Conservation (phyloP, 768 basidiomycete genomes). For the Dendrothele bispora region DNA sequence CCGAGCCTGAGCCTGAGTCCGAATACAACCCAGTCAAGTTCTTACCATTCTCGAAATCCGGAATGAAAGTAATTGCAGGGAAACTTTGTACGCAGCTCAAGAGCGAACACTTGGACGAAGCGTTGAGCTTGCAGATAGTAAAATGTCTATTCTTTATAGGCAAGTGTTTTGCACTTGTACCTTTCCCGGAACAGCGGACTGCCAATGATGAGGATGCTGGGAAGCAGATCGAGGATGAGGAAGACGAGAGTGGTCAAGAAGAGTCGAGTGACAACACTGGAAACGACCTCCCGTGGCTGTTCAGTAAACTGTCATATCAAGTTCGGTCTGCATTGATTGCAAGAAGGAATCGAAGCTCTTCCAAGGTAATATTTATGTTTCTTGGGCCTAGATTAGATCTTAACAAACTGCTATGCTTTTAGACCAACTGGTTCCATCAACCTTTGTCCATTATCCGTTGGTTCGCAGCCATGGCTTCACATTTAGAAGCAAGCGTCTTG, state of each 20-base stretch:
- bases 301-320: constrained; percentile 91
- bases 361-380: constrained; percentile 36
- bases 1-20: background rate
- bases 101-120: constrained; percentile 74
- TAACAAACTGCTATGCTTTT: constrained; percentile 8
- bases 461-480: constrained; percentile 89
- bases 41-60: constrained; percentile 50
- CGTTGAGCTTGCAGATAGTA: constrained; percentile 78
- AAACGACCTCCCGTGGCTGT: constrained; percentile 81
- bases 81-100: constrained; percentile 79
- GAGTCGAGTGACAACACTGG: constrained; percentile 23
- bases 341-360: constrained; percentile 53
- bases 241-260: constrained; percentile 22
- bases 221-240: constrained; percentile 25
- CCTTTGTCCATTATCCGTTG: constrained; percentile 81
- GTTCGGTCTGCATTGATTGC: constrained; percentile 73
- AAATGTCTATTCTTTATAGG: constrained; percentile 94
- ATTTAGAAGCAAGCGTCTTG: constrained; percentile 58
- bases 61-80: constrained; percentile 69
- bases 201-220: constrained; percentile 31
- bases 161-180: constrained; percentile 67
- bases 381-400: constrained; percentile 3
- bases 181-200: constrained; percentile 20
- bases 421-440: constrained; percentile 85
- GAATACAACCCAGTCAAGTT: background rate